Base-by-base conservation (phyloP, 1,284 basidiomycete genomes). In the Sporisorium iseilematis-ciliati region DNA sequence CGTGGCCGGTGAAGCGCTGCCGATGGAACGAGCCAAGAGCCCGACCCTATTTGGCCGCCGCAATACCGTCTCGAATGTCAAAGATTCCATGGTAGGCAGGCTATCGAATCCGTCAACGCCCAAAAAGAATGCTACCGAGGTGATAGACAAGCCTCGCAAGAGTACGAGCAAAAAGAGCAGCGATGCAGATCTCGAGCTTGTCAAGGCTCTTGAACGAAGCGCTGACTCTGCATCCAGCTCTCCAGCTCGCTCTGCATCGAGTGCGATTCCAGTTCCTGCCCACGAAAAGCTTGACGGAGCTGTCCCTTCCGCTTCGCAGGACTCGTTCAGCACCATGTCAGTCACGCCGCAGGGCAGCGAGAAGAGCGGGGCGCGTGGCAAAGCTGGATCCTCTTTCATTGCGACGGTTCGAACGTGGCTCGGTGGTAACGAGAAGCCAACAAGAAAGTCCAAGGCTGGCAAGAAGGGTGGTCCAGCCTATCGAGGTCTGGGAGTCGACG, bases 401-500 rank as follows among this genome's bases (percentile, higher is more conserved):
- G 59, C 72, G 21, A 80, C 81, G 6, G 81, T 99, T 21, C 94
- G 96, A 16, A 96, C 96, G 2, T 89, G 95, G 61, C 93, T 93
- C 11, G 93, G 89, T 54, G 87, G 92, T 56, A 94, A 94, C n/a
- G 91, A 91, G 84, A 77, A 78, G 60, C 72, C 73, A 23, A 89
- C 90, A 79, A 93, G 96, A 87, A 93, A 93, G 83, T 93, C 95
- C 85, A 90, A 90, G 52, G 38, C 45, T 12, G 54, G 62, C 90
- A 93, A 96, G 85, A 89, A 90, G 61, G 46, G 35, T 4, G 90
- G 92, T 75, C 91, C 82, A 5, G 57, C 63, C 11, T 50, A 58
- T 20, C 65, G 55, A 20, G 62, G 65, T 16, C 54, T 74, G 1
- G 71, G 71, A 3, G 57, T 68, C 29, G 65, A 66, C 8, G 68